Evolutionary conservation across 2,329 filamentous ascomycete species (phyloP), one percentile per base, ranked within the genome.

Genomic region (Dactylellina cionopaga): DNA sequence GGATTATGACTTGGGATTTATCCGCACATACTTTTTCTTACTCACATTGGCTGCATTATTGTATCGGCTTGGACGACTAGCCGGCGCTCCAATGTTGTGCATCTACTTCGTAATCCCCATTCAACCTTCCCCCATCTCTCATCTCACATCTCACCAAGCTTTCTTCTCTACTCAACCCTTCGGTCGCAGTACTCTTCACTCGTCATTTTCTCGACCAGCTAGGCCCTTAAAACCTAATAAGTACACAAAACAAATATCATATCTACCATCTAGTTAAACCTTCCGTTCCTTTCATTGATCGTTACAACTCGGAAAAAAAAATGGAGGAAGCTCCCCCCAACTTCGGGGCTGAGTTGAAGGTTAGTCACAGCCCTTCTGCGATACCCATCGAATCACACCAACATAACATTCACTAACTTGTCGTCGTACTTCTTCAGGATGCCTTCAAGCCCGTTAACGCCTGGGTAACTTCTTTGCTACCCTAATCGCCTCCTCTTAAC

Each of bases 301-400:
- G 47, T 15, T 19, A n/a, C 19, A 5, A 5, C 43, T 19, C 10
- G 17, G 5, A 37, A 25, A 10, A 15, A 33, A 56, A 71, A 11
- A 72, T 72, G 81, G 86, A 92, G 81, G 92, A 96, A 78, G 87
- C 86, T 79, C 85, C 88, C 83, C 92, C 92, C 79, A 91, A 91
- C 78, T 96, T 98, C 82, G 94, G 94, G 82, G 88, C 90, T 68
- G 93, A 97, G 84, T 85, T 98, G 80, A 97, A 96, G 90, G 92
- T 92, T 43, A 49, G 75, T 81, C 17, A 41, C 31, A 29, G 17
- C 43, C 11, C 33, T 19, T 31, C 44, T 22, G 13, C 19, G 2
- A 11, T 19, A 15, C 10, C 19, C 33, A 43, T 31, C 11, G 22
- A 43, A 11, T 13, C 35, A 15, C 62, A 22, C 25, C 33, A 17